Base-by-base conservation (phyloP, 805 yeast genomes). In the Yamadazyma akitaensis region DNA sequence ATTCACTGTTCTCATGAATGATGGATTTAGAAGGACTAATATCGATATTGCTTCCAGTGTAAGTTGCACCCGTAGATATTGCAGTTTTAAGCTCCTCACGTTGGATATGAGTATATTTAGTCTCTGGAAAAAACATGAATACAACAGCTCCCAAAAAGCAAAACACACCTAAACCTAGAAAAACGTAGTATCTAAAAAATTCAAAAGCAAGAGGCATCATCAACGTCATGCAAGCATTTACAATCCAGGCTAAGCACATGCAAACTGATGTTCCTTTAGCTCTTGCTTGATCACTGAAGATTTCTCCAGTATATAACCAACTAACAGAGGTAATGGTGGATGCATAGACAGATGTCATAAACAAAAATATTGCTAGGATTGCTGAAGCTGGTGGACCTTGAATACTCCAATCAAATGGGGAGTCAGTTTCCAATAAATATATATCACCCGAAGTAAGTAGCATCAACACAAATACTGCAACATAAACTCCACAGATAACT, bases 261-360 rank as follows among this genome's bases (percentile, higher is more conserved):
- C 78, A 70, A 4, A 77, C 50, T 0, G 80, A 64, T 21, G 72
- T 59, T 0, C 80, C 81, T 51, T 74, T 76, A 0, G 75, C 61
- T 49, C 78, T 72, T 1, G 76, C 72, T 24, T 61, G 60, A 1
- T 60, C 59, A 0, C 79, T 78, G 37, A 80, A 69, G 4, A 77
- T 59, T 52, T 80, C 84, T 42, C 73, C 69, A 4, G 77, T 68
- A 53, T 76, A 79, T 17, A 79, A 57, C 77, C 77, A 72, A 30
- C 80, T 70, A 2, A 71, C 71, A 37, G 80, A 68, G 0, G 75
- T 62, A 12, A 80, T 59, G 1, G 79, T 67, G 1, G 78, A 57
- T 0, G 81, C 67, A 55, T 72, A 74, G 0, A 78, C 62, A 2
- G 80, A 73, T 21, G 75, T 73, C 40, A 75, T 62, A 40, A 75